A percentile compares a stretch with the other conserved stretches of the same genome.
phyloP scores from a whole-genome alignment of 768 basidiomycete genomes.

The Leccinum rimulosum region DNA sequence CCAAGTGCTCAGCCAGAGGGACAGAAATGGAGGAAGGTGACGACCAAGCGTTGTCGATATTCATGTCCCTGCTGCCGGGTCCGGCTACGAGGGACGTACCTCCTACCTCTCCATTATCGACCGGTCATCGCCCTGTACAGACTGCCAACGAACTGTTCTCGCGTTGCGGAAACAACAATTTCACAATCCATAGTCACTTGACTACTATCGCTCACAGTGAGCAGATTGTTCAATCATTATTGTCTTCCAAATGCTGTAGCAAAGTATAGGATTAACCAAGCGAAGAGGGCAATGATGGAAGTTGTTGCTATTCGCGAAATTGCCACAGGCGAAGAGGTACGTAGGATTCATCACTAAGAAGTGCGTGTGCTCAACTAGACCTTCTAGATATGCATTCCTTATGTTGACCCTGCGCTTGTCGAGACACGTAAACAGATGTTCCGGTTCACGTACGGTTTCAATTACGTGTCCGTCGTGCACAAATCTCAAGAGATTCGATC shows the following conservation, averaged over 20 bases:
- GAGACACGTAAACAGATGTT: constrained; percentile 60
- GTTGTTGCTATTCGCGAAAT: constrained; percentile 64
- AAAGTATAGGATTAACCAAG: constrained; percentile 48
- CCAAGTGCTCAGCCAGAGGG: constrained; percentile 30
- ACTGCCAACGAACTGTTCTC: constrained; percentile 38
- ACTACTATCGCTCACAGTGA: constrained; percentile 69
- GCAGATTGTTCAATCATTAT: constrained; percentile 81
- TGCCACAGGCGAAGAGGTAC: constrained; percentile 61
- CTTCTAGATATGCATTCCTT: constrained; percentile 68
- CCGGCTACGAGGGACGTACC: constrained; percentile 28
- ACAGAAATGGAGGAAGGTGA: constrained; percentile 11
- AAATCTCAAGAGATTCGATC: constrained; percentile 38
- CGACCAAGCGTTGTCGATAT: constrained; percentile 31
- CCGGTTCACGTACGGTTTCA: constrained; percentile 63
- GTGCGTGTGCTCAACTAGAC: background rate
- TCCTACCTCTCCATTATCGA: constrained; percentile 34
- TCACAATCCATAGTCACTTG: constrained; percentile 72
- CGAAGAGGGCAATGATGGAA: constrained; percentile 51
- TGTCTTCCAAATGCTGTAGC: constrained; percentile 71
- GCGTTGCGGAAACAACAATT: constrained; percentile 82
- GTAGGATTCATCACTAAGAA: background rate
- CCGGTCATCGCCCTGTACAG: constrained; percentile 27
- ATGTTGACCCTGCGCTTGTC: constrained; percentile 73
- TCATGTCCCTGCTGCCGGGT: constrained; percentile 47
- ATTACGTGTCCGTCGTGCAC: constrained; percentile 58